Evolutionary conservation across 208 protist species (phyloP).

Genomic region (Herpetomonas samuelpessoai): DNA sequence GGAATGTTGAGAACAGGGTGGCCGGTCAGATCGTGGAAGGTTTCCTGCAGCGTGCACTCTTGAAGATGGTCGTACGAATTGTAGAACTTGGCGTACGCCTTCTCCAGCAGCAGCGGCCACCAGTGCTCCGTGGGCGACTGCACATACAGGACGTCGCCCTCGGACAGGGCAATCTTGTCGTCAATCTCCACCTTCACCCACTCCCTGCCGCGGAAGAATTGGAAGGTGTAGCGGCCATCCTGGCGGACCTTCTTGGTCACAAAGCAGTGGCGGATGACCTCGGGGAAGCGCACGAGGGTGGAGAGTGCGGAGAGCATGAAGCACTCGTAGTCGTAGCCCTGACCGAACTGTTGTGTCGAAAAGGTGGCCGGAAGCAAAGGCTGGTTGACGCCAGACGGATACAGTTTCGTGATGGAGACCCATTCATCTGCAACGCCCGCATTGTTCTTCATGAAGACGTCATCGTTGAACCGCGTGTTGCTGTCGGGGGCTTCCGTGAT

Average conservation of each 20-base stretch:
- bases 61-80: conserved; percentile 36
- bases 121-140: conserved; percentile 35
- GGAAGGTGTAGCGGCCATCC: conserved; percentile 48
- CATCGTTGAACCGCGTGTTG: conserved; percentile 58
- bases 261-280: conserved; percentile 79
- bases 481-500: conserved; percentile 47
- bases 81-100: conserved; percentile 76
- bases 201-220: conserved; percentile 43
- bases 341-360: conserved; percentile 62
- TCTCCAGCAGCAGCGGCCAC: conserved; percentile 71
- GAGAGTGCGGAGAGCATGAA: conserved; percentile 74
- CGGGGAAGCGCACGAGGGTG: conserved; percentile 60
- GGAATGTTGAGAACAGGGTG: conserved; percentile 51
- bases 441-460: conserved; percentile 60
- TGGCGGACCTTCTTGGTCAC: conserved; percentile 66
- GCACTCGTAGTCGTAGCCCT: conserved; percentile 84
- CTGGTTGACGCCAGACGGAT: conserved; percentile 41
- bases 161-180: conserved; percentile 37
- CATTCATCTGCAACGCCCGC: conserved; percentile 56
- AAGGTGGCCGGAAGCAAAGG: conserved; percentile 61
- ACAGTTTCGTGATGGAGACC: conserved; percentile 65
- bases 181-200: conserved; percentile 67
- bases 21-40: conserved; percentile 54
- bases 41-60: conserved; percentile 50
- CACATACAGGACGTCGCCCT: conserved; percentile 33